Evolutionary conservation across 257 asterid species (phyloP), one percentile per base, ranked within the genome.

Genomic region (Ophiorrhiza pumila): DNA sequence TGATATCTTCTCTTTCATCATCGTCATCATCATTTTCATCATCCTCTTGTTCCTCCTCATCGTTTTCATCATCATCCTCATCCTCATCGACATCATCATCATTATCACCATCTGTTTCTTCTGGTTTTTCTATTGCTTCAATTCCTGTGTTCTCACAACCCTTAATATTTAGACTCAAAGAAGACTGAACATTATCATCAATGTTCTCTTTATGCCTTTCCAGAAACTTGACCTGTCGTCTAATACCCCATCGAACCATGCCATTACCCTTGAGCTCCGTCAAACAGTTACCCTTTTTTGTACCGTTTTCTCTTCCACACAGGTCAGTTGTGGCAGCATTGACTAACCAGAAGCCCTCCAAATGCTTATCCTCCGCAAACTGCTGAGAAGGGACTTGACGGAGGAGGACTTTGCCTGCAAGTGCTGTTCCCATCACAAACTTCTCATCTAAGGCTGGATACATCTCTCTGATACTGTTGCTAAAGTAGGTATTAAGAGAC

Each of bases 401-500:
- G 35, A 43, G 10, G 35, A 94, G 95, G 82, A 90, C 98, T 74
- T 84, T 89, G 5, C 49, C 72, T 0, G 99, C 97, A 29, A 83
- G 64, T 0, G 79, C 79, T 6, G 77, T 65, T 25, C 86, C 96
- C 99, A 91, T 91, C 41, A 86, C 88, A 63, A 94, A 90, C 79
- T 87, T 88, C 83, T 91, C 95, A 18, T 94, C 98, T 71, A 91
- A 71, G 37, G 90, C 85, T 6, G 99, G 99, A 83, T 90, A 93
- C 32, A 95, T 87, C 62, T 86, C 93, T 68, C 85, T 83, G 47
- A 47, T 72, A 77, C 87, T 87, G 81, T 82, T 88, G 81, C 78
- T 79, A 75, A 94, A 88, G 71, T 83, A 91, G 43, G 84, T 85
- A 37, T 80, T 80, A 7, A 94, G 82, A 1, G 98, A 88, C 62